Conservation (phyloP, 2,329 filamentous ascomycete genomes). For the Clonostachys byssicola region DNA sequence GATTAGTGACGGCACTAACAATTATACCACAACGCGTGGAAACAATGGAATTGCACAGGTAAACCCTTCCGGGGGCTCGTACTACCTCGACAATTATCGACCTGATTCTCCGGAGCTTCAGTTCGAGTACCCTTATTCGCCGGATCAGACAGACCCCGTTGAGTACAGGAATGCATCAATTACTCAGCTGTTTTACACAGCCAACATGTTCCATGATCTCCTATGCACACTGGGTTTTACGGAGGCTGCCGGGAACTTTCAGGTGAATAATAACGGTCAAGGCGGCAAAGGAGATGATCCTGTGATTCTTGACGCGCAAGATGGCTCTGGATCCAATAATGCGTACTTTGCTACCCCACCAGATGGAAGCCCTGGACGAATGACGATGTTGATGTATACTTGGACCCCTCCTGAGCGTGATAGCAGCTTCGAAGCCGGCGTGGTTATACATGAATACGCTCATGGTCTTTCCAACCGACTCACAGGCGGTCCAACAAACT, state of each 20-base stretch:
- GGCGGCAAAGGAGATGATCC: conserved; percentile 47
- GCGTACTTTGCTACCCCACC: conserved; percentile 52
- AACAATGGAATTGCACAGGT: conserved; percentile 55
- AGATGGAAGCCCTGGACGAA: conserved; percentile 45
- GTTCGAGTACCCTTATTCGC: conserved; percentile 42
- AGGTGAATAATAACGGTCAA: conserved; percentile 48
- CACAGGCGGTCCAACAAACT: conserved; percentile 53
- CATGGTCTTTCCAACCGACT: conserved; percentile 53
- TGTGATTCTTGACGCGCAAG: conserved; percentile 53
- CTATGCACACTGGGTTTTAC: conserved; percentile 54
- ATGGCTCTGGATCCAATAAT: conserved; percentile 50
- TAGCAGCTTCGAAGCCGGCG: conserved; percentile 53
- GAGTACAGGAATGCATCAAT: conserved; percentile 49
- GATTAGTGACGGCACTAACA: conserved; percentile 39
- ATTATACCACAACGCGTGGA: conserved; percentile 49
- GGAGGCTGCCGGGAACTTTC: conserved; percentile 56
- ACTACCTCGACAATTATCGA: conserved; percentile 33
- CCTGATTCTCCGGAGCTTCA: conserved; percentile 32
- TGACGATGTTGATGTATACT: conserved; percentile 58
- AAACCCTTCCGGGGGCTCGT: conserved; percentile 31
- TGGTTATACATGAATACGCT: conserved; percentile 57
- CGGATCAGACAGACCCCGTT: conserved; percentile 21
- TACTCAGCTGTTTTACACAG: conserved; percentile 57
- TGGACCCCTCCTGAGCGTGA: conserved; percentile 42
- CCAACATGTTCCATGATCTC: conserved; percentile 56